A percentile compares a stretch with the other conserved stretches of the same genome.
Conservation (phyloP, 495 filamentous ascomycete species). For the Aspergillus nidulans region DNA sequence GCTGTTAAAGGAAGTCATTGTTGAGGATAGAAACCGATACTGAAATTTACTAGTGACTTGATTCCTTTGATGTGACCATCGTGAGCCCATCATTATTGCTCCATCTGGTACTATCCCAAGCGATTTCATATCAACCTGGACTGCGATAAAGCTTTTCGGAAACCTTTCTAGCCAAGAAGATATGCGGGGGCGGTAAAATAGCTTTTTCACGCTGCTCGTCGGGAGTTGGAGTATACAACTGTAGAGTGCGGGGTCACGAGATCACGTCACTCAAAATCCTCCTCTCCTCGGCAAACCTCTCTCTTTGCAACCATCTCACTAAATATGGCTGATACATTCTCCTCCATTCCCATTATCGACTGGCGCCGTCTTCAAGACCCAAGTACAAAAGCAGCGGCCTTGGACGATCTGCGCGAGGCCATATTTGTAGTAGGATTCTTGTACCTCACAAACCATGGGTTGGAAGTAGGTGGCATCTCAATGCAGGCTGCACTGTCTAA, state of each 20-base stretch:
- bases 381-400: constrained; percentile 67
- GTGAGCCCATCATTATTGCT: too few relatives aligned
- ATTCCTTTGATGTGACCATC: too few relatives aligned
- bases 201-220: too few relatives aligned
- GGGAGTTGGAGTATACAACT: not conserved
- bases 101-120: too few relatives aligned
- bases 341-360: constrained; percentile 54
- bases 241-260: not conserved
- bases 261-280: not conserved
- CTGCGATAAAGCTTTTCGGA: too few relatives aligned
- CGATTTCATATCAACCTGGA: too few relatives aligned
- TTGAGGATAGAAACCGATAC: too few relatives aligned
- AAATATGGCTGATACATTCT: constrained; percentile 49
- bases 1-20: too few relatives aligned
- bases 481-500: not conserved
- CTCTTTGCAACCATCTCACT: not conserved
- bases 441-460: constrained; percentile 82
- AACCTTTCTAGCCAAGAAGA: too few relatives aligned
- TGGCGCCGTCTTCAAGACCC: constrained; percentile 56
- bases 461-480: constrained; percentile 43
- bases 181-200: too few relatives aligned
- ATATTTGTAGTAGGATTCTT: constrained; percentile 88
- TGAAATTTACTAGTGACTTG: too few relatives aligned
- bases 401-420: constrained; percentile 67
- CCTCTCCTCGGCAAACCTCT: not conserved